Evolutionary conservation across 805 yeast genomes (phyloP).

Genomic region (Saccharomycopsis microspora): DNA sequence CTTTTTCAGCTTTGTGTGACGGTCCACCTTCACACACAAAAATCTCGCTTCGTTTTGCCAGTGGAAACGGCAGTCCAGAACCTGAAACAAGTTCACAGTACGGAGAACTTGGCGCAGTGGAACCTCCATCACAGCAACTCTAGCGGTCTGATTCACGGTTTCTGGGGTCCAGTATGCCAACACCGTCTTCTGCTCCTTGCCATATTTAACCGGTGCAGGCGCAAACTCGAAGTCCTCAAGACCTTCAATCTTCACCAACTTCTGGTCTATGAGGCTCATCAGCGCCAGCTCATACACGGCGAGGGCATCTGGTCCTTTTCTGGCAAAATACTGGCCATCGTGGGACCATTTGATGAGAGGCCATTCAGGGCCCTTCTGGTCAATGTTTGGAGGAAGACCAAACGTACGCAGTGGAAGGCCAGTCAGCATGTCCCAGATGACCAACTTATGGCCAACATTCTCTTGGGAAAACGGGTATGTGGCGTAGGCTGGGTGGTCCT

Average conservation of each 20-base stretch:
- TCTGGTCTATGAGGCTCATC: slow-evolving; percentile 78
- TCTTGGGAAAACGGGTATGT: slow-evolving; percentile 75
- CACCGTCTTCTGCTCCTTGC: slow-evolving; percentile 39
- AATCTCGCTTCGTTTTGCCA: slow-evolving; percentile 87
- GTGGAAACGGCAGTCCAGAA: slow-evolving; percentile 76
- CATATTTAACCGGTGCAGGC: slow-evolving; percentile 71
- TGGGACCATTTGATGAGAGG: slow-evolving; percentile 94
- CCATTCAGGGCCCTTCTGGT: slow-evolving; percentile 54
- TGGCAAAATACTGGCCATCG: slow-evolving; percentile 88
- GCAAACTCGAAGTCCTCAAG: slow-evolving; percentile 91
- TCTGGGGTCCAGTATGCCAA: slow-evolving; percentile 98
- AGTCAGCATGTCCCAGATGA: slow-evolving; percentile 82
- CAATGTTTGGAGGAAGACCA: slow-evolving; percentile 72
- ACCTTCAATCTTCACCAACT: slow-evolving; percentile 72
- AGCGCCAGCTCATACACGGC: slow-evolving; percentile 75
- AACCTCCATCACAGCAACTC: slow-evolving; percentile 81
- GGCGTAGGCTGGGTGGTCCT: slow-evolving; percentile 49
- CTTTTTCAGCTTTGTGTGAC: slow-evolving; percentile 93
- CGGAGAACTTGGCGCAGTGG: slow-evolving; percentile 77
- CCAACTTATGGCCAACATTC: slow-evolving; percentile 86
- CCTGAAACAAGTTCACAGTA: slow-evolving; percentile 91
- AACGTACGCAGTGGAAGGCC: slow-evolving; percentile 82
- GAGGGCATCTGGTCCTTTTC: slow-evolving; percentile 87
- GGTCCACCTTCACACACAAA: slow-evolving; percentile 89
- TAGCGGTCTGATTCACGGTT: slow-evolving; percentile 81